Base-by-base conservation (phyloP, 352 stramenopile genomes). In the Phytophthora macrochlamydospora region DNA sequence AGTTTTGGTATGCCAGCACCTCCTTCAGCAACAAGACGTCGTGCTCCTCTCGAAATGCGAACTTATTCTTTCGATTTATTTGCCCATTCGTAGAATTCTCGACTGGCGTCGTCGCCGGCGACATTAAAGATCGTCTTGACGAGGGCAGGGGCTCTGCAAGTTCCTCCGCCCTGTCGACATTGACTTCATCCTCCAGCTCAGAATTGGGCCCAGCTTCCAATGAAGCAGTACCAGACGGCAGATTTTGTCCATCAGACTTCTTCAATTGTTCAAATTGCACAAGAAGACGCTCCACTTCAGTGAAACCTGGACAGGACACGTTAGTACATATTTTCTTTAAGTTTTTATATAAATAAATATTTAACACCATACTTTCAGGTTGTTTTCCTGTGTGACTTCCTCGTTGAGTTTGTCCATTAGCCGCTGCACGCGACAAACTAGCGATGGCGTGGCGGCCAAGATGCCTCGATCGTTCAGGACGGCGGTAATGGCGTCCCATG, bases 11-110 rank as follows among this genome's bases (percentile, higher is more conserved):
- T 4, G 49, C 52, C 14, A 75, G 52, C 40, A 71, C 14, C 12
- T 29, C 42, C 2, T 65, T 60, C n/a, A 75, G 42, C 2, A 75
- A 48, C 24, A 71, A 2, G 7, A 67, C 33, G 32, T 71, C 67
- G 43, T 75, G 67, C 2, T 12, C 18, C 7, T 71, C 57, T 12
- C 52, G 46, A 28, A 75, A 75, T 31, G 14, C 37, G 18, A 71
- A 75, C 0, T 52, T 51, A 24, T 35, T 56, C 24, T 68, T 48
- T 9, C 33, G 14, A 29, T 3, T 6, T 6, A 12, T 46, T n/a
- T 44, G 37, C 2, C 49, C 31, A 13, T 8, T 30, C 3, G 4
- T 11, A 30, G 49, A 43, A 2, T 7, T 28, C 30, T n/a, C 5
- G 8, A 29, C 28, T 13, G 31, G 29, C 3, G 49, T 32, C 9